Evolutionary conservation across 2,329 filamentous ascomycete species (phyloP), one percentile per base, ranked within the genome.

Genomic region (Cucurbitaria berberidis): DNA sequence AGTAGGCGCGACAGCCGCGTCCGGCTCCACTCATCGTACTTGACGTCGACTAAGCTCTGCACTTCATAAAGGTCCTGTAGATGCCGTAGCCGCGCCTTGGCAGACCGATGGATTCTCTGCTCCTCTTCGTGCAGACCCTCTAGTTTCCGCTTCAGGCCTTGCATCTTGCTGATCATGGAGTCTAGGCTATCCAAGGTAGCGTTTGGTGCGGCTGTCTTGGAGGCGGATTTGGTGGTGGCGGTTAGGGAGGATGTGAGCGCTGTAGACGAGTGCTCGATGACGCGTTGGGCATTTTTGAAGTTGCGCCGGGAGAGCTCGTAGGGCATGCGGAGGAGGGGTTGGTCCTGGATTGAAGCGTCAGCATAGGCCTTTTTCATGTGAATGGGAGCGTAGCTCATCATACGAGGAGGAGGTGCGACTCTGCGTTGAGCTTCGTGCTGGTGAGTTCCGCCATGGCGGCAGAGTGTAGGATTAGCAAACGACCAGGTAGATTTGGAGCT

Each of bases 251-350:
- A 82, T 67, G 86, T 86, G 59, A 91, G 77, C 43, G 81, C 80
- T 16, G 82, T 81, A 57, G 84, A 86, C 63, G 90, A 86, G 70
- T 87, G 88, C 71, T 93, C 90, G 73, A 92, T 85, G 59, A 85
- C 81, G 69, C 89, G 87, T 73, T 92, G 90, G 38, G 89, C 89
- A 3, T 88, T 86, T 68, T 96, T 95, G 78, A 98, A 96, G 78
- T 96, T 98, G 74, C 95, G 93, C 50, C 92, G 89, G 19, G 96
- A 87, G 51, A 97, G 89, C 74, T 98, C 95, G 76, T 93, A 89
- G 16, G 95, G 95, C 19, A 98, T 86, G 29, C 93, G 91, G 63
- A 99, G 86, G 62, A 98, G 89, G 3, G 93, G 89, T 84, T 98
- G 93, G 72, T 99, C 95, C 92, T 93, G 61, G 51, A 29, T 47